Percentiles rank a stretch among this genome's conserved stretches.
Conservation (phyloP, 2,329 filamentous ascomycete species). For the Trichoderma koningiopsis region DNA sequence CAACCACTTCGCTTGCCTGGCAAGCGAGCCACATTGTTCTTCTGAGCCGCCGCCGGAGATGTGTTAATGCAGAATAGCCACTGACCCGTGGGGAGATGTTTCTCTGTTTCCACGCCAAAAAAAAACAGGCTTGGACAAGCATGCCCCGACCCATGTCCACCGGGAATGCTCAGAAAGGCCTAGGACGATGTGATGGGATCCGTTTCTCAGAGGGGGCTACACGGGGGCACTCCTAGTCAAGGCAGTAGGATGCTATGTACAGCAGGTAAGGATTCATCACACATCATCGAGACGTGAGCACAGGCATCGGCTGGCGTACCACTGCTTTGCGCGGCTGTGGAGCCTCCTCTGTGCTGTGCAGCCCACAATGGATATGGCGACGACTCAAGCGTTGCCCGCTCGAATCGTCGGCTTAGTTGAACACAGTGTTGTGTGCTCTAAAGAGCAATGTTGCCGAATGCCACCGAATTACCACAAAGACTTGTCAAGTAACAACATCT, state of each 20-base stretch:
- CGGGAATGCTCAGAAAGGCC: not conserved
- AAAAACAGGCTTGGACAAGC: not conserved
- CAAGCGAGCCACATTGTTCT: conserved; percentile 9
- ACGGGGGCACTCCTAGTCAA: conserved; percentile 3
- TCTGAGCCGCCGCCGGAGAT: not conserved
- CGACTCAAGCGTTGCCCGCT: conserved; percentile 11
- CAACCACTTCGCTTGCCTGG: conserved; percentile 21
- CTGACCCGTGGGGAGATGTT: conserved; percentile 9
- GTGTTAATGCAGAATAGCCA: conserved; percentile 7
- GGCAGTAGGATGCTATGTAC: not conserved
- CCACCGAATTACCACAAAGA: not conserved
- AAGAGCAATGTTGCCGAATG: not conserved
- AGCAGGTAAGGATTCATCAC: not conserved
- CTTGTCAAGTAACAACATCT: not conserved
- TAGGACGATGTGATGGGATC: not conserved
- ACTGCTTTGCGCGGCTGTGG: conserved; percentile 12
- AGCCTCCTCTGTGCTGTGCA: not conserved
- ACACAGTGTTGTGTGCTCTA: not conserved
- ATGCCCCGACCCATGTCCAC: not conserved
- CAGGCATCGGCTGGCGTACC: conserved; percentile 8
- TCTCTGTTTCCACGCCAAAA: conserved; percentile 15
- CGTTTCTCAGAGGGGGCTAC: not conserved
- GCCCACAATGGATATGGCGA: not conserved
- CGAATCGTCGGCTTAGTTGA: not conserved
- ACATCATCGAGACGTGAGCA: not conserved